Evolutionary conservation across 257 asterid genomes (phyloP).

Genomic region (Linderniella brevidens): DNA sequence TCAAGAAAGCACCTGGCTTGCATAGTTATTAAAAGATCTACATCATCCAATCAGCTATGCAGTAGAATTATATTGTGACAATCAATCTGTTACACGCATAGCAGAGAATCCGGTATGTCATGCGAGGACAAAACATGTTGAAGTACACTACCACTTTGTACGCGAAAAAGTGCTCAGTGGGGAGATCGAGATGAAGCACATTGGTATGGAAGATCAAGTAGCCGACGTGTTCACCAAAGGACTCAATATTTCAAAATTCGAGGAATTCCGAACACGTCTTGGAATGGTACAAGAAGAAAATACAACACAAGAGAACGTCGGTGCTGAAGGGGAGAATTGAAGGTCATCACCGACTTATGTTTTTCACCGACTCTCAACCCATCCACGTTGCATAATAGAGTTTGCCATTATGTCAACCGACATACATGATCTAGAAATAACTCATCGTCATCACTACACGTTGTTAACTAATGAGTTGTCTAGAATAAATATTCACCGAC

Average conservation of each 20-base stretch:
- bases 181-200: not conserved
- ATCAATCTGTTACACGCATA: not conserved
- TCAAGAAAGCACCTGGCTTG: slow-evolving; percentile 1
- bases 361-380: no score
- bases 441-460: no score
- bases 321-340: not conserved
- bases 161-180: not conserved
- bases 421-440: no score
- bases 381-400: no score
- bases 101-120: not conserved
- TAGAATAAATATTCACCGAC: no score
- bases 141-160: not conserved
- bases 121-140: slow-evolving; percentile 1
- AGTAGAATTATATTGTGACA: not conserved
- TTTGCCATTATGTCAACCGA: no score
- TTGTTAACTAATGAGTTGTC: no score
- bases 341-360: no score
- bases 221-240: not conserved
- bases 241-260: not conserved
- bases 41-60: not conserved
- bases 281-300: not conserved
- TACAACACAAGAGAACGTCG: no score
- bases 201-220: not conserved
- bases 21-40: not conserved
- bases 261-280: not conserved